phyloP scores from a whole-genome alignment of 495 filamentous ascomycete genomes.

The Friedmanniomyces simplex region DNA sequence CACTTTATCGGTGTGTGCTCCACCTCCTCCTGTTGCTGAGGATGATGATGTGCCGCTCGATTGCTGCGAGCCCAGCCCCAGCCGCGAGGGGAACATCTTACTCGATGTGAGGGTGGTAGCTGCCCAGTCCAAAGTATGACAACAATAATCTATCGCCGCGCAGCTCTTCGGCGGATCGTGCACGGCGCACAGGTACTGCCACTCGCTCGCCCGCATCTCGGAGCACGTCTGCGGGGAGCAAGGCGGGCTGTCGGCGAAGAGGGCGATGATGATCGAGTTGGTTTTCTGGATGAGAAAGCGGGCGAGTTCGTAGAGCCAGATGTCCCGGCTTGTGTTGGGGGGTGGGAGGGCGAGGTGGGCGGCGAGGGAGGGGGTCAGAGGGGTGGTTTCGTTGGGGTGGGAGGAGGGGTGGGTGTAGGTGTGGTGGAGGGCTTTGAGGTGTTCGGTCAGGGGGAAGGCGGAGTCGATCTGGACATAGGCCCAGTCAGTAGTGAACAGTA shows the following conservation, averaged over 20 bases:
- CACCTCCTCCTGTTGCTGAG: not conserved
- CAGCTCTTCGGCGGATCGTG: conserved; percentile 91
- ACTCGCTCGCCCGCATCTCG: conserved; percentile 96
- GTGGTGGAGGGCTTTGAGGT: conserved; percentile 83
- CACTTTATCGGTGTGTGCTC: conserved; percentile 3
- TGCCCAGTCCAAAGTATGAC: conserved; percentile 95
- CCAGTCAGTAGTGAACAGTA: conserved; percentile 33
- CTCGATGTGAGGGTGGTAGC: conserved; percentile 78
- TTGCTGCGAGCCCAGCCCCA: conserved; percentile 54
- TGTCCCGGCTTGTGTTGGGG: conserved; percentile 62
- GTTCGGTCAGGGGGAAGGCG: conserved; percentile 96
- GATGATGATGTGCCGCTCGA: no score
- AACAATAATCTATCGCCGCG: conserved; percentile 97
- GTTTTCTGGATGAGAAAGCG: conserved; percentile 88
- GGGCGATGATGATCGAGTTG: conserved; percentile 80
- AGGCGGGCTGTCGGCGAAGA: conserved; percentile 79
- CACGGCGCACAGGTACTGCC: conserved; percentile 97
- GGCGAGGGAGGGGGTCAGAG: conserved; percentile 66
- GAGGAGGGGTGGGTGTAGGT: conserved; percentile 57
- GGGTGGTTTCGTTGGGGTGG: conserved; percentile 57
- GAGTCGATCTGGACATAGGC: conserved; percentile 53
- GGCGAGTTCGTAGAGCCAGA: conserved; percentile 97
- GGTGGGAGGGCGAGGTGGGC: conserved; percentile 65
- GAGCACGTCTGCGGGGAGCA: conserved; percentile 82
- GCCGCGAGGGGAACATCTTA: conserved; percentile 83